phyloP scores from a whole-genome alignment of 192 early-diverging fungal species.

The Backusella parvicylindrica region DNA sequence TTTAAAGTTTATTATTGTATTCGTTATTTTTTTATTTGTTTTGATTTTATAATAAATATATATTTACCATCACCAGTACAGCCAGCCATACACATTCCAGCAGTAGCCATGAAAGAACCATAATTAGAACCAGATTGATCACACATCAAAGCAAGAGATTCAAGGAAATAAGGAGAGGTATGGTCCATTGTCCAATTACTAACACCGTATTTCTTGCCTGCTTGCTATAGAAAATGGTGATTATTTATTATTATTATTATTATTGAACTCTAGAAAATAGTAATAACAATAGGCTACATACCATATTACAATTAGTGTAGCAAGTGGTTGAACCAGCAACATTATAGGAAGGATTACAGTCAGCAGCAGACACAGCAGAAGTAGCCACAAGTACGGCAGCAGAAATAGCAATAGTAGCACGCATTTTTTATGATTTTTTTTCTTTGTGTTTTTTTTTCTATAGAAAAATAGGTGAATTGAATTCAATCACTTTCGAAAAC shows the following conservation, averaged over 20 bases:
- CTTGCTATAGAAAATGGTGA: constrained; percentile 7
- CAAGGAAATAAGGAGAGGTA: constrained; percentile 20
- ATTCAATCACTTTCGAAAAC: neutral
- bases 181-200: constrained; percentile 19
- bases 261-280: neutral
- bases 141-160: constrained; percentile 20
- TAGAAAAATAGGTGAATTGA: neutral
- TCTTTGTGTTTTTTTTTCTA: neutral
- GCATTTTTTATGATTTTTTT: constrained; percentile 17
- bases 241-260: neutral
- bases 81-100: constrained; percentile 20
- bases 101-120: constrained; percentile 13
- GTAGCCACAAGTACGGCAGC: neutral
- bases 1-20: neutral
- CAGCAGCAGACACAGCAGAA: constrained; percentile 16
- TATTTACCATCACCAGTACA: constrained; percentile 12
- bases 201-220: constrained; percentile 12
- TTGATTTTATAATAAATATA: neutral
- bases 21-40: neutral
- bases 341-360: constrained; percentile 26
- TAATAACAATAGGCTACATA: constrained; percentile 7
- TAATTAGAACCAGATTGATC: constrained; percentile 23
- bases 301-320: constrained; percentile 24
- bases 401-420: constrained; percentile 22
- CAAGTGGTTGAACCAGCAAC: constrained; percentile 21